These are phyloP conservation scores for Ophiostoma tasmaniense DNA, from an alignment of 2,329 filamentous ascomycete species.

Conservation along the genomic window DNA sequence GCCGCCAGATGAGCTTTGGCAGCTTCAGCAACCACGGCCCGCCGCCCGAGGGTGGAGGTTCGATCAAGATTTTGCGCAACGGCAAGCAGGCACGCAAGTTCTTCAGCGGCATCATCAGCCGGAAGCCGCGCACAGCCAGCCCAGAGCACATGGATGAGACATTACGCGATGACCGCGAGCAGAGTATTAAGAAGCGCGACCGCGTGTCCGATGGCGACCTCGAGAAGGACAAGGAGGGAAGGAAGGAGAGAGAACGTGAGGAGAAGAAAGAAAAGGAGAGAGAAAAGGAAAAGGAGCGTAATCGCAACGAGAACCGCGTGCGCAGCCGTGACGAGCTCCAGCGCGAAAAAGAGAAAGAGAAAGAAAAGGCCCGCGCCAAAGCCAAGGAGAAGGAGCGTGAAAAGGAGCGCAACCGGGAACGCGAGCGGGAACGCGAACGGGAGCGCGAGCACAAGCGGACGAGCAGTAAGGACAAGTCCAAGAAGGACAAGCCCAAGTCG, in stretches of 20 bases:
- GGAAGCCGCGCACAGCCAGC: slow-evolving; percentile 26
- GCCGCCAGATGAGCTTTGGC: slow-evolving; percentile 22
- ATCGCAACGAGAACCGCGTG: not conserved
- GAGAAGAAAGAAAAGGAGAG: not conserved
- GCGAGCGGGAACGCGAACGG: slow-evolving; percentile 13
- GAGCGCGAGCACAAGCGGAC: slow-evolving; percentile 8
- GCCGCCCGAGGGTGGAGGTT: slow-evolving; percentile 27
- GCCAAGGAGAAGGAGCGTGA: slow-evolving; percentile 11
- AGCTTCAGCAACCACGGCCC: slow-evolving; percentile 22
- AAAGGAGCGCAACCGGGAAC: not conserved
- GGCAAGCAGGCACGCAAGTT: slow-evolving; percentile 35
- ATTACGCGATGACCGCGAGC: not conserved
- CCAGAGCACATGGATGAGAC: slow-evolving; percentile 23
- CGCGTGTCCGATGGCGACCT: not conserved
- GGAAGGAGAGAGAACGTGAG: not conserved
- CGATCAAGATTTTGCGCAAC: slow-evolving; percentile 31
- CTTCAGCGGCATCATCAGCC: slow-evolving; percentile 34
- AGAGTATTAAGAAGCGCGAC: slow-evolving; percentile 4
- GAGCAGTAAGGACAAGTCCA: slow-evolving; percentile 7
- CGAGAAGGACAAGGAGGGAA: not conserved
- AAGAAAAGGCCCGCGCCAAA: slow-evolving; percentile 3
- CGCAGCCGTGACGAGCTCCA: slow-evolving; percentile 14
- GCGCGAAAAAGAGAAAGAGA: slow-evolving; percentile 9
- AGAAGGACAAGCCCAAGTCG: slow-evolving; percentile 2
- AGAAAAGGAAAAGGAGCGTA: not conserved